Evolutionary conservation across 768 basidiomycete genomes (phyloP), one percentile per base, ranked within the genome.

Genomic region (Roridomyces roridus): DNA sequence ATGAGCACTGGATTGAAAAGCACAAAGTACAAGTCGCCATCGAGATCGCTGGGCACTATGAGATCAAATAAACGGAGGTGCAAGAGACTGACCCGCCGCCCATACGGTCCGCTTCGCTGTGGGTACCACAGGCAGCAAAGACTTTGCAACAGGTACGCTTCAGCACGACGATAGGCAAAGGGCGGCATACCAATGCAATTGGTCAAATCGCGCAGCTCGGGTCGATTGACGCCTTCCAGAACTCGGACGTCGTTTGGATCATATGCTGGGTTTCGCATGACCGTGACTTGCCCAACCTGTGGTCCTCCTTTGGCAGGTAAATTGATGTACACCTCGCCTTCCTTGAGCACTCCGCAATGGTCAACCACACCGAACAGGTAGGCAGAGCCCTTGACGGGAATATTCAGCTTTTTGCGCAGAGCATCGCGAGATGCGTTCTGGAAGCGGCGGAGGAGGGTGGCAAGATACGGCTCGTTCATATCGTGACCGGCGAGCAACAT

Each of bases 241-340:
- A 67, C 57, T 1, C 60, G 65, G 10, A 64, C 17, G 63, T 64
- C 64, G n/a, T 55, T 46, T 5, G 64, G 59, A 25, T 59, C 64
- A 29, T 60, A 65, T 4, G 63, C 60, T 4, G 67, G 65, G 51
- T 65, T 65, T 36, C 67, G 44, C 39, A 59, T 50, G 12, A 59
- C 51, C 1, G 56, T 51, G 18, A 68, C 49, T 4, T 46, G 51
- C 1, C 66, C 63, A 6, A 63, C 55, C n/a, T 58, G 51, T 6
- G 62, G 51, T 7, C 59, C 64, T 9, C 58, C 63, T 26, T 46
- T 56, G 2, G 31, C 24, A 5, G 67, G 59, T 15, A 67, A 12
- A 50, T 66, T 66, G 15, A 68, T 53, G 46, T 62, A 68, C 11
- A 68, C 64, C 35, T 68, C 60, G n/a, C 62, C 60, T 9, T 63